Conservation (phyloP, 345 rosid genomes). For the Salix udensis region DNA sequence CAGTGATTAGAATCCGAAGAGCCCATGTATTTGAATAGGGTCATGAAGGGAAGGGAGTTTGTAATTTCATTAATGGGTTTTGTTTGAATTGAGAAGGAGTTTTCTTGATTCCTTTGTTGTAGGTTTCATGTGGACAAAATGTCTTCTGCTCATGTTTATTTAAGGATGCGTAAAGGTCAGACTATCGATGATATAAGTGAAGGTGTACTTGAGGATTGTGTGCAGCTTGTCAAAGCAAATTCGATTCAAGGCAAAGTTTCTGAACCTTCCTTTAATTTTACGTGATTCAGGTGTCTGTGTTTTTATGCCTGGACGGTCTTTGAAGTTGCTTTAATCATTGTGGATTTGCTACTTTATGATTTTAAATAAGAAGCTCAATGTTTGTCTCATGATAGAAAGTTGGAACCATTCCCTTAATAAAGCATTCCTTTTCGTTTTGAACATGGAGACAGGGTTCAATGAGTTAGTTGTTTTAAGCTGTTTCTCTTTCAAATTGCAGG, state of each 20-base stretch:
- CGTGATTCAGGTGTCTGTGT: not conserved
- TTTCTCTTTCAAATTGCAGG: conserved; percentile 39
- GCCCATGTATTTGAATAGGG: not conserved
- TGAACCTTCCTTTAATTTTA: not conserved
- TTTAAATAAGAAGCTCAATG: not conserved
- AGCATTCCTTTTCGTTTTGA: not conserved
- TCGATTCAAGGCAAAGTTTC: conserved; percentile 77
- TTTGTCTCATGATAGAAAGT: not conserved
- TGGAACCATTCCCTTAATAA: not conserved
- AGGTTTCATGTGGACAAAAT: conserved; percentile 99
- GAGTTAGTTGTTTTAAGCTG: not conserved
- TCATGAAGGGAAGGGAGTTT: not conserved
- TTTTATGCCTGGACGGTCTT: not conserved
- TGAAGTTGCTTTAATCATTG: not conserved
- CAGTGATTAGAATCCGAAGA: not conserved
- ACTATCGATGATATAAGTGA: conserved; percentile 76
- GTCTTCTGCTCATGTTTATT: conserved; percentile 98
- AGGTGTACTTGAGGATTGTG: conserved; percentile 90
- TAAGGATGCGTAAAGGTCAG: conserved; percentile 85
- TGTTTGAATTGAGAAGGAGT: not conserved
- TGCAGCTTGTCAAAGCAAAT: conserved; percentile 96
- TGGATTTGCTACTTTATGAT: not conserved
- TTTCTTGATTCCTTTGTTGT: conserved; percentile 14
- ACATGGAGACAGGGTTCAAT: not conserved
- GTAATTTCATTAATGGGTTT: not conserved